phyloP scores from a whole-genome alignment of 2,329 filamentous ascomycete genomes.

The Colletotrichum liaoningense region DNA sequence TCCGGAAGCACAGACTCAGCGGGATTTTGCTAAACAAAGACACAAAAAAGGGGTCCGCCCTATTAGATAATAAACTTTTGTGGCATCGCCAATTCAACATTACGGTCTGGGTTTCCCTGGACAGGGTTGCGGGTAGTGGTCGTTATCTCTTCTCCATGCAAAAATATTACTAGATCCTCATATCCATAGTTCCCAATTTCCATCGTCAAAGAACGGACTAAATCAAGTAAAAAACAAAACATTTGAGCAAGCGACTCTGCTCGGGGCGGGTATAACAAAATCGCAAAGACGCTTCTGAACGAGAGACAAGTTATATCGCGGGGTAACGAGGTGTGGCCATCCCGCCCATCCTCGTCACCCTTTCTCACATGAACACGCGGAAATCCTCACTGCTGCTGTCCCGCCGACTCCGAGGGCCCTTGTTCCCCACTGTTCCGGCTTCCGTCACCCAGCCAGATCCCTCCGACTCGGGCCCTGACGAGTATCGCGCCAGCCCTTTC shows the following conservation, averaged over 20 bases:
- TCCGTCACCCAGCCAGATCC: conserved; percentile 36
- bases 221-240: not conserved
- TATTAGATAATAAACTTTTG: conserved; percentile 23
- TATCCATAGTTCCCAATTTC: not conserved
- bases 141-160: not conserved
- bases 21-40: not conserved
- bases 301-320: not conserved
- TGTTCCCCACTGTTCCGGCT: conserved; percentile 24
- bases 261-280: conserved; percentile 32
- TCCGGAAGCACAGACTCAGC: conserved; percentile 16
- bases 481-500: conserved; percentile 25
- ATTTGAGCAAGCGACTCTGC: not conserved
- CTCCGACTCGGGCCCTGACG: conserved; percentile 29
- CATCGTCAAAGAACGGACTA: not conserved
- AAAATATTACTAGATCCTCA: not conserved
- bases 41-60: conserved; percentile 26
- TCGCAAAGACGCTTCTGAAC: conserved; percentile 30
- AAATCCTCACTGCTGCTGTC: conserved; percentile 30
- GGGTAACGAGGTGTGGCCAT: not conserved
- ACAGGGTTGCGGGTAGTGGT: not conserved
- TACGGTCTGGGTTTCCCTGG: conserved; percentile 19
- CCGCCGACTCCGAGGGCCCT: conserved; percentile 18
- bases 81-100: conserved; percentile 32
- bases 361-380: conserved; percentile 34
- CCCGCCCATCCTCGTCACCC: not conserved